These are phyloP conservation scores for Debaryomyces sp. DNA, from an alignment of 1,139 yeast genomes.

Conservation along the genomic window DNA sequence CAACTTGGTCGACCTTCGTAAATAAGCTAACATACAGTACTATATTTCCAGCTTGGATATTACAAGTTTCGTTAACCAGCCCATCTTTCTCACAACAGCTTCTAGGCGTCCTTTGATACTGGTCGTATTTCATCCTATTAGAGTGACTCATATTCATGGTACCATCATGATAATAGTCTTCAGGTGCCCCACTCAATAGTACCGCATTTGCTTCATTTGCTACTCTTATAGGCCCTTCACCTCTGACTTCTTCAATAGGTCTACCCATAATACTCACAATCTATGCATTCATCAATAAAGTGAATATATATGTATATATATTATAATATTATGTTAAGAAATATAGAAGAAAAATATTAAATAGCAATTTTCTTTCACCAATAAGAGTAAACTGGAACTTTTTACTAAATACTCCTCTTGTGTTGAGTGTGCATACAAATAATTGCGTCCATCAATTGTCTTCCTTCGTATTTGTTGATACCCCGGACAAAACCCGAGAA, in stretches of 20 bases:
- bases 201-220: background rate
- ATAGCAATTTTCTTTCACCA: background rate
- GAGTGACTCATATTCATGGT: background rate
- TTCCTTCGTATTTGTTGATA: background rate
- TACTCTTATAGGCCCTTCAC: background rate
- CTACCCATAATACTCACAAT: background rate
- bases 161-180: background rate
- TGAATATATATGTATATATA: background rate
- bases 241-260: background rate
- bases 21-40: background rate
- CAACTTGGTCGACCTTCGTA: background rate
- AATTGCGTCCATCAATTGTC: background rate
- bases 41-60: background rate
- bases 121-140: background rate
- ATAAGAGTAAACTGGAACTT: constrained; percentile 1
- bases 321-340: constrained; percentile 1
- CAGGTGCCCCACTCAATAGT: background rate
- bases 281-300: background rate
- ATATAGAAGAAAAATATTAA: background rate
- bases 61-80: background rate
- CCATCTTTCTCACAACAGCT: background rate
- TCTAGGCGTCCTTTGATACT: background rate
- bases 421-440: background rate
- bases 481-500: background rate
- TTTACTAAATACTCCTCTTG: background rate